Percentiles rank a stretch among this genome's conserved stretches.
These are phyloP conservation scores for Mortierella sp. DNA, from an alignment of 371 early-diverging fungal species.

Conservation along the genomic window DNA sequence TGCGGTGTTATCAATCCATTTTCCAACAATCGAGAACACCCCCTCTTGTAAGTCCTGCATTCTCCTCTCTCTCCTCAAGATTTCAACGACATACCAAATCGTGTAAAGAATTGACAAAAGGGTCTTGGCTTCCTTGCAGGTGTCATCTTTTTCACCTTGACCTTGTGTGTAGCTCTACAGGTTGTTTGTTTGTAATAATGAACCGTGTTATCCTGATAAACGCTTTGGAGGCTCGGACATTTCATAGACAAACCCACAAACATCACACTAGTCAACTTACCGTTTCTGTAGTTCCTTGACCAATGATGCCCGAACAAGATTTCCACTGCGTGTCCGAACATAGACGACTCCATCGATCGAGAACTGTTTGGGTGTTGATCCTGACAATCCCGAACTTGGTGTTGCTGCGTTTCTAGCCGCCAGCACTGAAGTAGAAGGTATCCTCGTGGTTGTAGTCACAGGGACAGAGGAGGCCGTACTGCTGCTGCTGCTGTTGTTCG, in stretches of 20 bases:
- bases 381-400: conserved; percentile 10
- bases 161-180: conserved; percentile 23
- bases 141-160: conserved; percentile 6
- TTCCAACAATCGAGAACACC: too few relatives aligned
- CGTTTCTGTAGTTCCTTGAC: conserved; percentile 30
- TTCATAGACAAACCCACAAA: too few relatives aligned
- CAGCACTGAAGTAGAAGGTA: background rate
- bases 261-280: conserved; percentile 13
- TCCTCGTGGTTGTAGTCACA: background rate
- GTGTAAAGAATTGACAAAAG: conserved; percentile 45
- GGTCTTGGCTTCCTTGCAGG: conserved; percentile 14
- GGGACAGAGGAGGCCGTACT: background rate
- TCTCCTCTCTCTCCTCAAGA: background rate
- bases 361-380: conserved; percentile 47
- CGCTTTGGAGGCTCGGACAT: background rate
- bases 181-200: background rate
- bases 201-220: conserved; percentile 29
- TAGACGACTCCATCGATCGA: conserved; percentile 57
- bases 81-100: conserved; percentile 35
- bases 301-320: conserved; percentile 53
- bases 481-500: background rate
- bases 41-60: background rate
- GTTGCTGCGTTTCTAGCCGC: conserved; percentile 9
- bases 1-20: too few relatives aligned
- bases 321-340: conserved; percentile 56